Evolutionary conservation across 108 stramenopile species (phyloP).

Genomic region (Cyclotella atomus): DNA sequence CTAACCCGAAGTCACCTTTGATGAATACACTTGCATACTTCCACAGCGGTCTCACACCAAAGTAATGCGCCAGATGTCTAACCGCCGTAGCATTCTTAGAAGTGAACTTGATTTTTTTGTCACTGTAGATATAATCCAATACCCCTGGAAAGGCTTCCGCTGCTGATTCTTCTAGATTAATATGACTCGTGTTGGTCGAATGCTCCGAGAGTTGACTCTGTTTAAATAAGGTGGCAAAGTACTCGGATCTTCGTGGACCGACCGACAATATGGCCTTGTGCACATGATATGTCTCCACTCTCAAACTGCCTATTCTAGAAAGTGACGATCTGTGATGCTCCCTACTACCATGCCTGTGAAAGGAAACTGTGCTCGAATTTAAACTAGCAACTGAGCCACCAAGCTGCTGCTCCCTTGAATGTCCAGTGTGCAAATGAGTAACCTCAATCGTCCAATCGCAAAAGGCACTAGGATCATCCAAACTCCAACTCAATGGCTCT

Average conservation of each 20-base stretch:
- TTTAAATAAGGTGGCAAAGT: slow-evolving; percentile 56
- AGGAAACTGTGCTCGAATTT: too few relatives aligned
- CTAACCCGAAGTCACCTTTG: slow-evolving; percentile 39
- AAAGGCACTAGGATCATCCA: slow-evolving; percentile 32
- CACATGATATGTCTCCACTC: slow-evolving; percentile 6
- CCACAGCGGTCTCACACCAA: slow-evolving; percentile 53
- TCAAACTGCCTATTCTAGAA: neutral
- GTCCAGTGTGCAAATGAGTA: slow-evolving; percentile 5
- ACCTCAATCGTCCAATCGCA: slow-evolving; percentile 56
- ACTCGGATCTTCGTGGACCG: slow-evolving; percentile 52
- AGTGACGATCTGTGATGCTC: too few relatives aligned
- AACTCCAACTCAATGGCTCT: slow-evolving; percentile 52
- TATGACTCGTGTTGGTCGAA: slow-evolving; percentile 38
- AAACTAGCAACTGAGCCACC: neutral
- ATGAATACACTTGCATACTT: slow-evolving; percentile 49
- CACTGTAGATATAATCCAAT: slow-evolving; percentile 49
- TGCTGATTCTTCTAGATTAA: slow-evolving; percentile 46
- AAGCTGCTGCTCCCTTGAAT: neutral
- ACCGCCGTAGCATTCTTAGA: slow-evolving; percentile 52
- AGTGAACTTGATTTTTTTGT: slow-evolving; percentile 45
- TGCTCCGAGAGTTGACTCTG: slow-evolving; percentile 45
- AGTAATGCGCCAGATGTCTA: slow-evolving; percentile 55
- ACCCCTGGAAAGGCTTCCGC: slow-evolving; percentile 53
- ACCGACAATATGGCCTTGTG: slow-evolving; percentile 54
- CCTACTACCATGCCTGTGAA: too few relatives aligned